A percentile compares a stretch with the other conserved stretches of the same genome.
These are phyloP conservation scores for Amphirosellinia nigrospora DNA, from an alignment of 495 filamentous ascomycete species.

Conservation along the genomic window DNA sequence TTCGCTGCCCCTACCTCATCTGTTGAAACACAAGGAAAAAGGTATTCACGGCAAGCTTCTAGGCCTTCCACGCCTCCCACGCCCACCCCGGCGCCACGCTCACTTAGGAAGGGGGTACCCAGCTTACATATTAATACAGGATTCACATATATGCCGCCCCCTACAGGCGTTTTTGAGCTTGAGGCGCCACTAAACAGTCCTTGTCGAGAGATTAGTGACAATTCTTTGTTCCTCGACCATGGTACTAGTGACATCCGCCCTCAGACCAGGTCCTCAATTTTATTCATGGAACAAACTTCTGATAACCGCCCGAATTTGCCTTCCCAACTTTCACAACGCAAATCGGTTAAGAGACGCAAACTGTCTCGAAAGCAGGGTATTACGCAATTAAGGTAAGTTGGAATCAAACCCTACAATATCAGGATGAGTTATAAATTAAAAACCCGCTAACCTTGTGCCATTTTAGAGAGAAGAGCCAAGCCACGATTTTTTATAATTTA, in stretches of 20 bases:
- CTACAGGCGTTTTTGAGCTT: neutral
- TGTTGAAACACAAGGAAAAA: no score
- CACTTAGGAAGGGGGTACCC: neutral
- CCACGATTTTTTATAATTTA: neutral
- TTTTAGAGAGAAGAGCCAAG: neutral
- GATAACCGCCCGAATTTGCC: neutral
- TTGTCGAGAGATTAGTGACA: neutral
- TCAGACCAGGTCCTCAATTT: slow-evolving; percentile 23
- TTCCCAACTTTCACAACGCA: neutral
- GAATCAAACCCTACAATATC: no score
- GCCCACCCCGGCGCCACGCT: neutral
- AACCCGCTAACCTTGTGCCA: no score
- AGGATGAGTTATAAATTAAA: no score
- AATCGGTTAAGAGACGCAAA: neutral
- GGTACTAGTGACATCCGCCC: neutral
- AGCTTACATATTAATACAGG: neutral
- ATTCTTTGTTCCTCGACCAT: slow-evolving; percentile 25
- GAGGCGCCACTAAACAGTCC: neutral
- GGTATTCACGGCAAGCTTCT: neutral
- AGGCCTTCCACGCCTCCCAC: neutral
- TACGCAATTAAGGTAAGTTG: neutral
- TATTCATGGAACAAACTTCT: slow-evolving; percentile 23
- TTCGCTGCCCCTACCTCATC: neutral
- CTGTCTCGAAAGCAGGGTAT: neutral
- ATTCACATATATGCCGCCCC: neutral